Conservation (phyloP, 2,329 filamentous ascomycete genomes). For the Exutisphaerella laricina region DNA sequence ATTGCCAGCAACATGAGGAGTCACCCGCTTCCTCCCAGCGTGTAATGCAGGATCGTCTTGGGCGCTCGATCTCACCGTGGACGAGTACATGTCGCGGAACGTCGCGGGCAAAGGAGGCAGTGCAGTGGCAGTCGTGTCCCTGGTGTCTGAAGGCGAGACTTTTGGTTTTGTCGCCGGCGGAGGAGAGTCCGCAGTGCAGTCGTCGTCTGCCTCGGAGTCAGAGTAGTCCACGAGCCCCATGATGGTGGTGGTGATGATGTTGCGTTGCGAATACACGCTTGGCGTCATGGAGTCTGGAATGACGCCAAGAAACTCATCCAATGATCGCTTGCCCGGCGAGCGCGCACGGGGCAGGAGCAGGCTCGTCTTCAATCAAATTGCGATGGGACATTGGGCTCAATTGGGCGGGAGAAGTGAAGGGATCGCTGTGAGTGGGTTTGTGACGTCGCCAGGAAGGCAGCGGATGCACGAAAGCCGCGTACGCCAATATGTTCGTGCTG, state of each 20-base stretch:
- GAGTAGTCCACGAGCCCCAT: conserved; percentile 66
- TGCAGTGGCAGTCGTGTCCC: conserved; percentile 6
- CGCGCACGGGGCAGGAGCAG: too few species aligned
- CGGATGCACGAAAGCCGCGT: too few species aligned
- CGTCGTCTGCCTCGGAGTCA: conserved; percentile 44
- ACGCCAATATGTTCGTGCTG: too few species aligned
- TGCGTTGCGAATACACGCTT: conserved; percentile 1
- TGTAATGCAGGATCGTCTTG: conserved; percentile 80
- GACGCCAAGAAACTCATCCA: too few species aligned
- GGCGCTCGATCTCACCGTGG: conserved; percentile 69
- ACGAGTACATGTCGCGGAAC: conserved; percentile 88
- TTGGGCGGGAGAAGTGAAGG: too few species aligned
- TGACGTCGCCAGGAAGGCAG: too few species aligned
- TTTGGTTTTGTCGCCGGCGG: conserved; percentile 22
- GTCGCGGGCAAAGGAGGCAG: conserved; percentile 61
- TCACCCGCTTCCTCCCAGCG: conserved; percentile 73
- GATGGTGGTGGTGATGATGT: too few species aligned
- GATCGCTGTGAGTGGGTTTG: too few species aligned
- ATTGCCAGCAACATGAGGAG: conserved; percentile 78
- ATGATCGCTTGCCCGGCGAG: too few species aligned
- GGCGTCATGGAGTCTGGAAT: background rate
- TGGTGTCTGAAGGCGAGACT: conserved; percentile 2
- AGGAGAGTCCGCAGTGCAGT: conserved; percentile 15
- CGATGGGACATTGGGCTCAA: too few species aligned
- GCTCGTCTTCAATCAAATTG: too few species aligned